phyloP scores from a whole-genome alignment of 371 early-diverging fungal species.

The Mucor saturninus region DNA sequence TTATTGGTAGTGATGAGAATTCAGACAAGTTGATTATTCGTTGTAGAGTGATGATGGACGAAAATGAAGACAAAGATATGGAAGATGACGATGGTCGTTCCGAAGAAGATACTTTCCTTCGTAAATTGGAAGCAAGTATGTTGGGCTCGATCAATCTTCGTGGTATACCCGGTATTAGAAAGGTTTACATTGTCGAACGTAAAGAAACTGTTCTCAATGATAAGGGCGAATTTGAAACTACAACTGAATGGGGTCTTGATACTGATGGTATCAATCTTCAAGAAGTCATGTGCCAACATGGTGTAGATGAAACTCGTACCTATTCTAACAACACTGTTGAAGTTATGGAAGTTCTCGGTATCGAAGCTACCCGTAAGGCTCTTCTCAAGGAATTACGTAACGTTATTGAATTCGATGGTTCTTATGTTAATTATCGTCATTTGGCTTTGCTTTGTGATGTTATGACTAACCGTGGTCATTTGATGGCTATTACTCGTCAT shows the following conservation, averaged over 20 bases:
- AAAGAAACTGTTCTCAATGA: constrained; percentile 60
- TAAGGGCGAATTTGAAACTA: constrained; percentile 72
- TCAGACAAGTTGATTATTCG: constrained; percentile 89
- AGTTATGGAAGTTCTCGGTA: constrained; percentile 95
- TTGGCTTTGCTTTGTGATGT: constrained; percentile 96
- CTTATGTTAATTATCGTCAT: constrained; percentile 99
- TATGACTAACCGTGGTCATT: constrained; percentile 95
- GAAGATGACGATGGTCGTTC: constrained; percentile 70
- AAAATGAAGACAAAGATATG: constrained; percentile 62
- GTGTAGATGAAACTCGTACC: constrained; percentile 84
- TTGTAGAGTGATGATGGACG: constrained; percentile 80
- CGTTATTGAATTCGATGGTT: constrained; percentile 98
- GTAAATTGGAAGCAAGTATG: constrained; percentile 84
- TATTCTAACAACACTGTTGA: constrained; percentile 95
- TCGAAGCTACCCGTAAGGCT: constrained; percentile 96
- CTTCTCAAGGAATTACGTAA: constrained; percentile 92
- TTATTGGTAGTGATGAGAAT: constrained; percentile 95
- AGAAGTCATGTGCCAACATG: constrained; percentile 85
- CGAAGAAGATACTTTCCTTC: constrained; percentile 92
- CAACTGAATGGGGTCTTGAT: constrained; percentile 89
- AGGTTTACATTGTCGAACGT: constrained; percentile 91
- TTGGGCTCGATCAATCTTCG: constrained; percentile 86
- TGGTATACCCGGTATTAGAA: constrained; percentile 89
- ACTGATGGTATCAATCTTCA: constrained; percentile 97
- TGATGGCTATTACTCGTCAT: constrained; percentile 99